These are phyloP conservation scores for Cylindrotheca fusiformis DNA, from an alignment of 108 stramenopile genomes.

Conservation along the genomic window DNA sequence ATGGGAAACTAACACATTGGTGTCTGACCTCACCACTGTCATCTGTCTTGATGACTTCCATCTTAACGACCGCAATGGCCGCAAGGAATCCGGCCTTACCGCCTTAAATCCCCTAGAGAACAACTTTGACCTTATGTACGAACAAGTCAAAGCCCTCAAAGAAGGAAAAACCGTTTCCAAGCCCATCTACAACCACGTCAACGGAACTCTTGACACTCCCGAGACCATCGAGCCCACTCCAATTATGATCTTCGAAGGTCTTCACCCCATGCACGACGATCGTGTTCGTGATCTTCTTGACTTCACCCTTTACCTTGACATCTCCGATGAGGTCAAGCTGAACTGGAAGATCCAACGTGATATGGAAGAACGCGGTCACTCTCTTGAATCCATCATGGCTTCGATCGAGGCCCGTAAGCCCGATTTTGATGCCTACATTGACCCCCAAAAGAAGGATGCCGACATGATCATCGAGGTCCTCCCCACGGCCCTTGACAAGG, in stretches of 20 bases:
- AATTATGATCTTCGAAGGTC: slow-evolving; percentile 97
- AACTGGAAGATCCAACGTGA: slow-evolving; percentile 99
- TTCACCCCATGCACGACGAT: slow-evolving; percentile 95
- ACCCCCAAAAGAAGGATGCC: slow-evolving; percentile 90
- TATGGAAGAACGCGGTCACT: slow-evolving; percentile 97
- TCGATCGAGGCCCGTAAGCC: slow-evolving; percentile 96
- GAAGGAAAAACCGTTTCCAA: slow-evolving; percentile 88
- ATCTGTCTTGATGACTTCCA: slow-evolving; percentile 99
- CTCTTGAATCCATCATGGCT: slow-evolving; percentile 93
- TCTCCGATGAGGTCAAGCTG: slow-evolving; percentile 95
- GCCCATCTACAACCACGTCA: slow-evolving; percentile 99
- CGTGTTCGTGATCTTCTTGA: slow-evolving; percentile 95
- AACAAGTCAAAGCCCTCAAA: slow-evolving; percentile 94
- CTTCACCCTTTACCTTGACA: slow-evolving; percentile 97
- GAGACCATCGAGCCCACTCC: slow-evolving; percentile 95
- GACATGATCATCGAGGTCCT: slow-evolving; percentile 96
- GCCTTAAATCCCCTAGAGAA: slow-evolving; percentile 92
- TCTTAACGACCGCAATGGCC: slow-evolving; percentile 93
- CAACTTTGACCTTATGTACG: slow-evolving; percentile 98
- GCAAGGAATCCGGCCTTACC: slow-evolving; percentile 91
- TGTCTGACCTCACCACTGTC: slow-evolving; percentile 94
- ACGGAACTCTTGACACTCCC: slow-evolving; percentile 96
- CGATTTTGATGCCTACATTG: slow-evolving; percentile 96
- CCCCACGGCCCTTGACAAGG: slow-evolving; percentile 89
- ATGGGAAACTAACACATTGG: slow-evolving; percentile 98